A percentile compares a stretch with the other conserved stretches of the same genome.
phyloP scores from a whole-genome alignment of 1,284 basidiomycete species.

The Vanrija pseudolonga region DNA sequence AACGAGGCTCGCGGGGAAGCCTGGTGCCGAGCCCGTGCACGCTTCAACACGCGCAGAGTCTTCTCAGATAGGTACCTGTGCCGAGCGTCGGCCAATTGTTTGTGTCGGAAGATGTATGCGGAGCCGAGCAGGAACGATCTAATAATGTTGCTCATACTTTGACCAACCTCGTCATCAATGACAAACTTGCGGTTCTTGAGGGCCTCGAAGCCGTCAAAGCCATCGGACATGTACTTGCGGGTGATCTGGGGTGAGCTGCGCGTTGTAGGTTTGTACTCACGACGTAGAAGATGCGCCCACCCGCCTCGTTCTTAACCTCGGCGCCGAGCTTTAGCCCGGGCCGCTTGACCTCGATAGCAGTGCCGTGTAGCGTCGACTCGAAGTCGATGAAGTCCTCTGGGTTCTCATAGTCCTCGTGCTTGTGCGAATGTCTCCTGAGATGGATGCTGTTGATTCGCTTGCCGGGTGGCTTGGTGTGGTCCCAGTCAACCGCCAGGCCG shows the following conservation, averaged over 20 bases:
- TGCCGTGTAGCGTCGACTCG: slow-evolving; percentile 46
- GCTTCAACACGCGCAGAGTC: slow-evolving; percentile 32
- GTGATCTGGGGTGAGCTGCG: slow-evolving; percentile 37
- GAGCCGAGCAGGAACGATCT: slow-evolving; percentile 73
- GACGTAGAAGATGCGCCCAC: slow-evolving; percentile 65
- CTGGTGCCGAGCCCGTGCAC: slow-evolving; percentile 24
- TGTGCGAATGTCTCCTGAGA: slow-evolving; percentile 47
- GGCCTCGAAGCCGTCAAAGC: slow-evolving; percentile 72
- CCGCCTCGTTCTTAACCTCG: slow-evolving; percentile 56
- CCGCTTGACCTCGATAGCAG: slow-evolving; percentile 48
- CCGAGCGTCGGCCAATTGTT: slow-evolving; percentile 41
- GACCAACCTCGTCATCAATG: slow-evolving; percentile 79
- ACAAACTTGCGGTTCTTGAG: slow-evolving; percentile 66
- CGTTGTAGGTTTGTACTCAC: slow-evolving; percentile 50
- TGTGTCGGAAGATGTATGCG: slow-evolving; percentile 48
- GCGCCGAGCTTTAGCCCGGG: slow-evolving; percentile 50
- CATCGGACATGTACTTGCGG: slow-evolving; percentile 46
- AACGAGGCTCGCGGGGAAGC: slow-evolving; percentile 13
- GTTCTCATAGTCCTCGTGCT: slow-evolving; percentile 33
- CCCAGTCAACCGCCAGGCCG: slow-evolving; percentile 83
- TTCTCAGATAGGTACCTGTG: slow-evolving; percentile 35
- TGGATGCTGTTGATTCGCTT: slow-evolving; percentile 69
- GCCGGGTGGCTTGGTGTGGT: slow-evolving; percentile 65
- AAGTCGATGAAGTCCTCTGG: slow-evolving; percentile 41
- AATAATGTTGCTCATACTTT: slow-evolving; percentile 74